These are phyloP conservation scores for Colletotrichum camelliae DNA, from an alignment of 2,329 filamentous ascomycete genomes.

Conservation along the genomic window DNA sequence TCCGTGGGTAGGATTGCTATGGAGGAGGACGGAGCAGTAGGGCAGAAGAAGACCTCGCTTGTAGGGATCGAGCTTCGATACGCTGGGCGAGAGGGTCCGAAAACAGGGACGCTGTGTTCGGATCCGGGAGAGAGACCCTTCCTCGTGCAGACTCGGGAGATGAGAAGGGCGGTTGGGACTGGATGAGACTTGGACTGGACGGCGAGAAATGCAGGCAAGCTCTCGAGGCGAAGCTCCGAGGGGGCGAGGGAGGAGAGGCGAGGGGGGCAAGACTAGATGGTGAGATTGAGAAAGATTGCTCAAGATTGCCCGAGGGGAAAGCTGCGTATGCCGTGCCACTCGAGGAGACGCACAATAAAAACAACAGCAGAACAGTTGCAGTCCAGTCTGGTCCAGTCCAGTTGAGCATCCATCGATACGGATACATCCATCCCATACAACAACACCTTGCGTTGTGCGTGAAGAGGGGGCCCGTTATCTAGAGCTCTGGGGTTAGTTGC, in stretches of 20 bases:
- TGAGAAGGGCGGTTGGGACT: not conserved
- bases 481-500: not conserved
- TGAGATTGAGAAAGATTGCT: not conserved
- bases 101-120: not conserved
- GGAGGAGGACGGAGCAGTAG: not conserved
- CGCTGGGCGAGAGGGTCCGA: not conserved
- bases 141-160: not conserved
- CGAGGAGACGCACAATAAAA: not conserved
- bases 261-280: not conserved
- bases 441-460: not conserved
- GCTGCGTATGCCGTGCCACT: conserved; percentile 17
- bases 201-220: not conserved
- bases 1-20: not conserved
- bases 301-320: not conserved
- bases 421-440: not conserved
- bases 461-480: not conserved
- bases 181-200: not conserved
- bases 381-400: not conserved
- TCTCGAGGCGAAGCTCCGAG: not conserved
- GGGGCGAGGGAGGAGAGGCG: not conserved
- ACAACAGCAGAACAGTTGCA: not conserved
- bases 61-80: not conserved
- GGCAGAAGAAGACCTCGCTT: conserved; percentile 7
- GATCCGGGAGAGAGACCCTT: not conserved
- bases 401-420: not conserved